Conservation (phyloP, 2,329 filamentous ascomycete species). For the Albifimbria verrucaria region DNA sequence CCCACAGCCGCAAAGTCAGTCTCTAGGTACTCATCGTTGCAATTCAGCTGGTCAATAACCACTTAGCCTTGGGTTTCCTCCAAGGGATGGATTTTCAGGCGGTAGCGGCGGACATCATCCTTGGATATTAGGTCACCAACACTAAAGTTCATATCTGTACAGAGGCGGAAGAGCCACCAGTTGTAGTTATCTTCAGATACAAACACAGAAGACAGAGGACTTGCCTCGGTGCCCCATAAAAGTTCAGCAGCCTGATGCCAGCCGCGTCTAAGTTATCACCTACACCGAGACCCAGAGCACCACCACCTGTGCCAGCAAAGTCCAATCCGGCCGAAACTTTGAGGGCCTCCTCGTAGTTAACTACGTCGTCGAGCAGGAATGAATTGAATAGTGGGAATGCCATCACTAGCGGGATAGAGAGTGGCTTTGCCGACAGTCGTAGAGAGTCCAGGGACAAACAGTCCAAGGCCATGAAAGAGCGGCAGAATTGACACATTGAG, state of each 20-base stretch:
- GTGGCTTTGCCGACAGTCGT: slow-evolving; percentile 24
- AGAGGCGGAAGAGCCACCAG: slow-evolving; percentile 26
- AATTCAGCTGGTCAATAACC: slow-evolving; percentile 28
- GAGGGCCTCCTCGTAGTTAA: slow-evolving; percentile 11
- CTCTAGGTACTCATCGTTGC: slow-evolving; percentile 18
- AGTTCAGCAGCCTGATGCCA: slow-evolving; percentile 27
- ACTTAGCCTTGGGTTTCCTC: slow-evolving; percentile 23
- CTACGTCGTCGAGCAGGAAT: slow-evolving; percentile 30
- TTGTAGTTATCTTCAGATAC: slow-evolving; percentile 25
- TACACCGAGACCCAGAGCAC: slow-evolving; percentile 20
- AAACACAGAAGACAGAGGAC: slow-evolving; percentile 29
- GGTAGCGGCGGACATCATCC: slow-evolving; percentile 15
- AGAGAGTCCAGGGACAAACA: slow-evolving; percentile 26
- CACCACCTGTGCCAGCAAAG: slow-evolving; percentile 30
- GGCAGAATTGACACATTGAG: slow-evolving; percentile 29
- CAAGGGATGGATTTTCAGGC: slow-evolving; percentile 23
- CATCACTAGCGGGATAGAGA: slow-evolving; percentile 21
- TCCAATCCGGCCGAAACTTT: slow-evolving; percentile 16
- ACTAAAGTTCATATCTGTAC: slow-evolving; percentile 25
- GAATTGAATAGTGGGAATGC: slow-evolving; percentile 19
- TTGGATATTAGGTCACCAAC: slow-evolving; percentile 16
- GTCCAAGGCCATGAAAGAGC: slow-evolving; percentile 30
- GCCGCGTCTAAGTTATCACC: slow-evolving; percentile 17
- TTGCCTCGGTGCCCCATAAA: slow-evolving; percentile 33
- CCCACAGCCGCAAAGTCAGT: slow-evolving; percentile 25